Evolutionary conservation across 805 yeast genomes (phyloP), one percentile per base, ranked within the genome.

Genomic region (Zygotorulaspora danielsina): DNA sequence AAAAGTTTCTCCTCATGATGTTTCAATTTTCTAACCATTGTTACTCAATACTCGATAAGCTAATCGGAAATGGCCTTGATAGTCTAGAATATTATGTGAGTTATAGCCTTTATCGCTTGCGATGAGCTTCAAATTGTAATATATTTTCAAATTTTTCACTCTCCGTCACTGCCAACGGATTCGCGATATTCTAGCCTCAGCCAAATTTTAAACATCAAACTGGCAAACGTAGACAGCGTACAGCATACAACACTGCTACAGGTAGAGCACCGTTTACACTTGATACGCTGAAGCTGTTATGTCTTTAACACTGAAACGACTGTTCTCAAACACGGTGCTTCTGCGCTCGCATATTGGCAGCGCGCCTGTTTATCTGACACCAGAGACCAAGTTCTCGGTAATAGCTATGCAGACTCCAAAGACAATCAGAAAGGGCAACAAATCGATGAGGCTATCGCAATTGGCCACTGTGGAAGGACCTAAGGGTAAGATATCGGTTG

Each of bases 1-100:
- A 93, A 76, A 55, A 93, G 78, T 66, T 88, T 89, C 72, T 85
- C 83, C 75, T 93, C 98, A 65, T 93, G 98, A 68, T 84, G 87
- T 64, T 93, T 93, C 45, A 93, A 75, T 53, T 84, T 73, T 64
- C 98, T 75, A 34, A 84, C 95, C 95, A 84, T 84, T 29, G 26
- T 67, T 17, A 8, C 2, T 19, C 16, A 24, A 7, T 5, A 12
- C 27, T 20, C 32, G 15, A 19, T 27, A 17, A 11, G 10, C 9
- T 17, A 22, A 9, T 19, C 5, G 18, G 7, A 24, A 20, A 12
- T 27, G 12, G 4, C n/a, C 32, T 19, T 15, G 10, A 9, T 18
- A 10, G 12, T 7, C 34, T 15, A n/a, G 13, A n/a, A 6, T 20
- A 7, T 12, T 8, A 15, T 12, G 7, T 5, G 4, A 16, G 21